Conservation (phyloP, 202 grass and related monocot genomes). For the Musa balbisiana region DNA sequence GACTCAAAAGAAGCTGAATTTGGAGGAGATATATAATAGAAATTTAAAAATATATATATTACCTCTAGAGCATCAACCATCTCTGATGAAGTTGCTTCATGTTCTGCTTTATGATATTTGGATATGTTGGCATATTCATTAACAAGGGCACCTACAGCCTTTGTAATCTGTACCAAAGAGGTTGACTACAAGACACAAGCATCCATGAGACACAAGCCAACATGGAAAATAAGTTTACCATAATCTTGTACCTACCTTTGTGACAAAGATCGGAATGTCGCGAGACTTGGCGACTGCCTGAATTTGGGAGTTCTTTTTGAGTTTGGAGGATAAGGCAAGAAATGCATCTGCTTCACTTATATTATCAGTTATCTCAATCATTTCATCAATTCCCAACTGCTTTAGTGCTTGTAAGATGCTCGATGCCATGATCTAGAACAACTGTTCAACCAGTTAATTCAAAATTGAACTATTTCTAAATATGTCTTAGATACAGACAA, state of each 20-base stretch:
- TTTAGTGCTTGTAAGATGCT: slow-evolving; percentile 63
- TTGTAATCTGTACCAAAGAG: slow-evolving; percentile 58
- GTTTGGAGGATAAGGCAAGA: slow-evolving; percentile 63
- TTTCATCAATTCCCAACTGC: slow-evolving; percentile 54
- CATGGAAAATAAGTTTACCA: neutral
- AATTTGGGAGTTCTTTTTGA: slow-evolving; percentile 83
- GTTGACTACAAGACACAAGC: slow-evolving; percentile 39
- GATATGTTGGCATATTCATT: slow-evolving; percentile 35
- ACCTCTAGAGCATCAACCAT: slow-evolving; percentile 90
- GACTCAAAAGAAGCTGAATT: neutral
- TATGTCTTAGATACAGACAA: neutral
- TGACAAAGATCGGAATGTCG: slow-evolving; percentile 65
- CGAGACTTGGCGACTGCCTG: slow-evolving; percentile 52
- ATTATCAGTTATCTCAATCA: slow-evolving; percentile 52
- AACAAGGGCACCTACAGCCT: slow-evolving; percentile 56
- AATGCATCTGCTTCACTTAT: slow-evolving; percentile 71
- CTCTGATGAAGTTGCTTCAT: slow-evolving; percentile 37
- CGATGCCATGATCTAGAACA: slow-evolving; percentile 79
- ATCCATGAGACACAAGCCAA: neutral
- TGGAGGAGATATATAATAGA: neutral
- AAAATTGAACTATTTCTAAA: slow-evolving; percentile 25
- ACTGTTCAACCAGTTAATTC: slow-evolving; percentile 60
- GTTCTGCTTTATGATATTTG: slow-evolving; percentile 31
- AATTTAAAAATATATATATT: neutral
- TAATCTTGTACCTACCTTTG: slow-evolving; percentile 38